Base-by-base conservation (phyloP, 2,329 filamentous ascomycete genomes). In the Trichophyton mentagrophytes region DNA sequence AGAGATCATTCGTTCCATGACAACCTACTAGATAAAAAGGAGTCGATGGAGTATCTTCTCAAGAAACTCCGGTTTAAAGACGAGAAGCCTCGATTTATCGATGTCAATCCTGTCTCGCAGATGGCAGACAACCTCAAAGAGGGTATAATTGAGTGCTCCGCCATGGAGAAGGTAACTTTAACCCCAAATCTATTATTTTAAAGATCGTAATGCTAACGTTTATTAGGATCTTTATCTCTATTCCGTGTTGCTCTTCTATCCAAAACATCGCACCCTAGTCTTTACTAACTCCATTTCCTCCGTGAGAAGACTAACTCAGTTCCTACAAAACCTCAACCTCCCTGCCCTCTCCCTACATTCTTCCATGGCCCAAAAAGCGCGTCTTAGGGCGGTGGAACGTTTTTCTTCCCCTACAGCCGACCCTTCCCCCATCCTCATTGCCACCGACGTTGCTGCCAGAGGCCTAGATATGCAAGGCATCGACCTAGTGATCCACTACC, bases 251-350 rank as follows among this genome's bases (percentile, higher is more conserved):
- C 80, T 96, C 1, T 84, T 95, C 61, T 88, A 96, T 70, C 85
- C 89, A 1, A 86, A 86, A 56, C 82, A 86, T 42, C 87, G 91
- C 36, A 90, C 89, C 0, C 79, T 99, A 2, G 85, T 99, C 56
- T 99, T 99, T 72, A 90, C 91, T 30, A 99, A 99, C 76, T 96
- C 91, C 51, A 96, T 99, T 72, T 89, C 88, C 59, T 88, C 92
- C 2, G 92, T 96, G 58, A 87, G 90, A 51, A 89, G 93, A 42
- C 79, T 99, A 11, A 85, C 87, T 0, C 89, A 92, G 0, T 83
- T 96, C 69, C 81, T 99, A 1, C 85, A 92, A 67, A 89, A 89
- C 65, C 83, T 99, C 58, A 83, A 86, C 64, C 79, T 96, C 7
- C 85, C 86, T 1, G 87, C 86, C 0, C 78, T 89, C 9, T 85